phyloP scores from a whole-genome alignment of 352 stramenopile genomes.

The Salisapilia sapeloensis region DNA sequence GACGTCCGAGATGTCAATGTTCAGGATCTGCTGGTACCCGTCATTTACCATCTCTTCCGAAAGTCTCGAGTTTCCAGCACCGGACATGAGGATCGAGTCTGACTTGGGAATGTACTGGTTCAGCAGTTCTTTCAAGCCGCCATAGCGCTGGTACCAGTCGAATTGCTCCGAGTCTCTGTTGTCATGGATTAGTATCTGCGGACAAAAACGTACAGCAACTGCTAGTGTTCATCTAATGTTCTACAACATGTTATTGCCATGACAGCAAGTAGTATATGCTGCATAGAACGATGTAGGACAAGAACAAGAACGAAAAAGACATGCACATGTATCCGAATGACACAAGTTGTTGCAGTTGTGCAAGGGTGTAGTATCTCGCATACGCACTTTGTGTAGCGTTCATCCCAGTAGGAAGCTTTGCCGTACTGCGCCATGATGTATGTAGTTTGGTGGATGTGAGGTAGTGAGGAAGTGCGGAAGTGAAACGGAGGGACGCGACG shows the following conservation, averaged over 20 bases:
- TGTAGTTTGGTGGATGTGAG: too few species aligned
- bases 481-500: too few species aligned
- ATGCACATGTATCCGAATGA: not conserved
- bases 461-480: too few species aligned
- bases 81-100: slow-evolving; percentile 86
- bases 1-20: slow-evolving; percentile 91
- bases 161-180: slow-evolving; percentile 85
- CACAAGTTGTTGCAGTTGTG: not conserved
- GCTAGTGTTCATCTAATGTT: slow-evolving; percentile 1
- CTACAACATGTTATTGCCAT: too few species aligned
- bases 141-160: slow-evolving; percentile 90
- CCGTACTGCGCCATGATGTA: slow-evolving; percentile 79
- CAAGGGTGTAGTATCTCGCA: not conserved
- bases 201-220: not conserved
- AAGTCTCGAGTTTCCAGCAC: slow-evolving; percentile 86
- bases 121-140: slow-evolving; percentile 79
- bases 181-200: not conserved
- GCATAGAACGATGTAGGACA: too few species aligned
- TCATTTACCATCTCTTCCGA: slow-evolving; percentile 94
- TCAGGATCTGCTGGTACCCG: slow-evolving; percentile 89
- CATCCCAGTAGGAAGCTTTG: slow-evolving; percentile 89
- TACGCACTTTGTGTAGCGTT: slow-evolving; percentile 88
- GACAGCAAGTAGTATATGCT: too few species aligned
- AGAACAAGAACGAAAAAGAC: too few species aligned
- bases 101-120: slow-evolving; percentile 90